Evolutionary conservation across 495 filamentous ascomycete species (phyloP).

Genomic region (Aspergillus coremiiformis): DNA sequence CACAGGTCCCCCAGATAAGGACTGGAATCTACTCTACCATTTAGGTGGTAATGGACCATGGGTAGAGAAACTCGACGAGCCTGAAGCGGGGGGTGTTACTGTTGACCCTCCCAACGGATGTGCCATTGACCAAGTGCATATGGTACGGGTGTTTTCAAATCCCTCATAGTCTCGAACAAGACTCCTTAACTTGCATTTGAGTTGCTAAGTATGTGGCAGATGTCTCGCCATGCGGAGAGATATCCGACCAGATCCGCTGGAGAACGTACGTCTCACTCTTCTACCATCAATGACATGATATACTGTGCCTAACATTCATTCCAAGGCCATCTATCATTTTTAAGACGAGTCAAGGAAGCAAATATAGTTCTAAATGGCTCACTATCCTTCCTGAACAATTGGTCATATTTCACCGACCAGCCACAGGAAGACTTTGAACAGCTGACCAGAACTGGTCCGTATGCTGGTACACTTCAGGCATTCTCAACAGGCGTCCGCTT

Average conservation of each 20-base stretch:
- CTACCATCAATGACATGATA: background rate
- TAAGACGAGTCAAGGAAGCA: conserved; percentile 37
- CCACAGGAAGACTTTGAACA: conserved; percentile 40
- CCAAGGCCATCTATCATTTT: conserved; percentile 44
- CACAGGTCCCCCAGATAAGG: background rate
- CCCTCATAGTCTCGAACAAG: background rate
- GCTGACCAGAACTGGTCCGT: conserved; percentile 51
- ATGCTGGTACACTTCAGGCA: conserved; percentile 46
- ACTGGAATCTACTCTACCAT: conserved; percentile 51
- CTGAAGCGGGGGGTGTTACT: conserved; percentile 27
- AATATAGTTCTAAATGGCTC: conserved; percentile 39
- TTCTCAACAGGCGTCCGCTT: conserved; percentile 53
- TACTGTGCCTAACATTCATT: background rate
- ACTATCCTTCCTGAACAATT: conserved; percentile 48
- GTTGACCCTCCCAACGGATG: conserved; percentile 43
- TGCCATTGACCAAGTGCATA: conserved; percentile 49
- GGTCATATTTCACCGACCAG: conserved; percentile 47
- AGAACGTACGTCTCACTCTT: conserved; percentile 31
- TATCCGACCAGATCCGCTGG: conserved; percentile 50
- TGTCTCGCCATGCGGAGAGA: conserved; percentile 53
- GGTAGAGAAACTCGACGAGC: conserved; percentile 44
- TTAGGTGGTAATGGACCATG: conserved; percentile 54
- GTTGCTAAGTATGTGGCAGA: conserved; percentile 25
- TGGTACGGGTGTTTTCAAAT: conserved; percentile 35
- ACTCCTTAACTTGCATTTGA: background rate